These are phyloP conservation scores for Fimicolochytrium jonesii DNA, from an alignment of 192 early-diverging fungal species.

Conservation along the genomic window DNA sequence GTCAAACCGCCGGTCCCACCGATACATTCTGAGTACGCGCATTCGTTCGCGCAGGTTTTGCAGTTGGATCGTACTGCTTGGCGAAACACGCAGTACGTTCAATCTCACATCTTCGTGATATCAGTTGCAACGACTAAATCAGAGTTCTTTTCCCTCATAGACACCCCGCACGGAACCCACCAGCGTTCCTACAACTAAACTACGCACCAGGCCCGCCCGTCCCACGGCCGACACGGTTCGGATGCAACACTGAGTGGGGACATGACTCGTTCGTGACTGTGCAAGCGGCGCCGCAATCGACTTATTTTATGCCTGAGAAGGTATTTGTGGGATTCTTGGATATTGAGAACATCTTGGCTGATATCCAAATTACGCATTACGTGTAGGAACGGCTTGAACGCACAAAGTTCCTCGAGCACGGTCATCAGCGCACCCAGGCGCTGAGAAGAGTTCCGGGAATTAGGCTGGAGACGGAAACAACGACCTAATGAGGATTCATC, in stretches of 20 bases:
- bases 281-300: neutral
- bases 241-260: neutral
- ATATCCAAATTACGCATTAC: too few species aligned
- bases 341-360: too few species aligned
- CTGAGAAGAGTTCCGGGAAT: too few species aligned
- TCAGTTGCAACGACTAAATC: neutral
- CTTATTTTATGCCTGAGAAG: neutral
- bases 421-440: too few species aligned
- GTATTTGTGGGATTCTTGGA: too few species aligned
- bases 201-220: neutral
- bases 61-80: neutral
- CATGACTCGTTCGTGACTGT: constrained; percentile 1
- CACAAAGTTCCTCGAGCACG: too few species aligned
- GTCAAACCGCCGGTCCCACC: neutral
- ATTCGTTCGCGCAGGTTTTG: neutral
- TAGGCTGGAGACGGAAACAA: too few species aligned
- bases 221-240: neutral
- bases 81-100: neutral
- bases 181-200: neutral
- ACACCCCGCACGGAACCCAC: neutral
- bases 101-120: neutral
- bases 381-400: too few species aligned
- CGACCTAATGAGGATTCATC: too few species aligned
- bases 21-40: neutral
- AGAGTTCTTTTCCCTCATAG: neutral